Conservation (phyloP, 2,329 filamentous ascomycete species). For the Hirsutella thompsonii region DNA sequence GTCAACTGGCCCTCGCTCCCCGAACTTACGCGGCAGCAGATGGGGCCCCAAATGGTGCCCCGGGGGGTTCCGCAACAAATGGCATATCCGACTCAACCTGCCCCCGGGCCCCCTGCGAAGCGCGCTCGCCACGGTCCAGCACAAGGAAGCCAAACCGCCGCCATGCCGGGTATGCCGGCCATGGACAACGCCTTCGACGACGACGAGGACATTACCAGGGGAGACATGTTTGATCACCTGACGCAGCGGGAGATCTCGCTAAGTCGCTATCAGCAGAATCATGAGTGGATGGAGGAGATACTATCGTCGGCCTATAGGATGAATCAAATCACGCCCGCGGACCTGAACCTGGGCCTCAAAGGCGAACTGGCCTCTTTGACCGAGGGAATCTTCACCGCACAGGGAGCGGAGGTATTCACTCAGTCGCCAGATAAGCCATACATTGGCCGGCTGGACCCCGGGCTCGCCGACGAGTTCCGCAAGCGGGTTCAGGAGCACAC, state of each 20-base stretch:
- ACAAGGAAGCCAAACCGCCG: conserved; percentile 22
- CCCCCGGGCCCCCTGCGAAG: conserved; percentile 40
- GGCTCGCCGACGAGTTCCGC: conserved; percentile 74
- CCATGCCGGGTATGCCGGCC: conserved; percentile 24
- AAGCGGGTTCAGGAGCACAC: conserved; percentile 64
- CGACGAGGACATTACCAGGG: conserved; percentile 76
- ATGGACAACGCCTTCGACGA: conserved; percentile 53
- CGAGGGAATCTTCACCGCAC: conserved; percentile 67
- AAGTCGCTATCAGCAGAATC: conserved; percentile 81
- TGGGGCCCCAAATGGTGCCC: conserved; percentile 32
- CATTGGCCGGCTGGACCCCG: conserved; percentile 51
- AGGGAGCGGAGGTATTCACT: conserved; percentile 33
- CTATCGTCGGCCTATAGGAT: conserved; percentile 82
- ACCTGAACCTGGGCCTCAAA: conserved; percentile 73
- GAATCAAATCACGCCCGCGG: conserved; percentile 72
- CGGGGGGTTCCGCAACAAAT: conserved; percentile 44
- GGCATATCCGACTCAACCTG: conserved; percentile 45
- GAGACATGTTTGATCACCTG: conserved; percentile 81
- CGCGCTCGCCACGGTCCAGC: conserved; percentile 33
- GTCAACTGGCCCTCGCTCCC: conserved; percentile 81
- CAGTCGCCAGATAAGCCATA: conserved; percentile 44
- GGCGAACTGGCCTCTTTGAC: conserved; percentile 75
- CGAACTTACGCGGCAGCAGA: conserved; percentile 33
- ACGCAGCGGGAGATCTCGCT: conserved; percentile 83
- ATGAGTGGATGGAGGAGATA: conserved; percentile 98